Base-by-base conservation (phyloP, 257 asterid genomes). In the Prunella vulgaris region DNA sequence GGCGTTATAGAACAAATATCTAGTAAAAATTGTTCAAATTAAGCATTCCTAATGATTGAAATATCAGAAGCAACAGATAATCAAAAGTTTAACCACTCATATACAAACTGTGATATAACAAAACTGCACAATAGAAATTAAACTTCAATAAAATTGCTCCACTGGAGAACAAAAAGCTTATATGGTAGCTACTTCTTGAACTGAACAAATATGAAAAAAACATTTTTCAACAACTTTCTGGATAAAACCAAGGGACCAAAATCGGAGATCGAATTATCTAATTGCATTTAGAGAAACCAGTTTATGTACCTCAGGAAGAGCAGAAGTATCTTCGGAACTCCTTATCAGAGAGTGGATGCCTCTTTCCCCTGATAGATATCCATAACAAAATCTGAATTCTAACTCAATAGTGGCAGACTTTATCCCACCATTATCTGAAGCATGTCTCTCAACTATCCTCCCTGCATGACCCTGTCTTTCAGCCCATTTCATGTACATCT, bases 401-500 rank as follows among this genome's bases (percentile, higher is more conserved):
- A 86, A 77, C 80, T 91, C 97, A 5, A 91, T 82, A 44, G 85
- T 84, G 57, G 79, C 84, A 67, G 69, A 84, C 77, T 56, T 84
- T 46, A 77, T 67, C 53, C 85, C 84, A 1, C 81, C 88, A 42
- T 76, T 87, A 22, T 61, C 65, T 3, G 87, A 80, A 77, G 77
- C 74, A 32, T 46, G 65, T 77, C 75, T 86, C 80, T 91, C 97
- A 40, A 83, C 88, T 33, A 87, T 72, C 78, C 97, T 83, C 69
- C 88, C 88, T 13, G 68, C 70, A 72, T 83, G 83, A 14, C 93
- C 93, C 52, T 87, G 90, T 82, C 88, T 87, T 40, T 85, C 78
- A 35, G 95, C 93, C 97, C 97, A 88, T 68, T 85, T 91, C 82
- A 84, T 69, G 77, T 91, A 91, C 96, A 88, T 88, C 64, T 51